Evolutionary conservation across 2,329 filamentous ascomycete species (phyloP), one percentile per base, ranked within the genome.

Genomic region (Madurella mycetomatis): DNA sequence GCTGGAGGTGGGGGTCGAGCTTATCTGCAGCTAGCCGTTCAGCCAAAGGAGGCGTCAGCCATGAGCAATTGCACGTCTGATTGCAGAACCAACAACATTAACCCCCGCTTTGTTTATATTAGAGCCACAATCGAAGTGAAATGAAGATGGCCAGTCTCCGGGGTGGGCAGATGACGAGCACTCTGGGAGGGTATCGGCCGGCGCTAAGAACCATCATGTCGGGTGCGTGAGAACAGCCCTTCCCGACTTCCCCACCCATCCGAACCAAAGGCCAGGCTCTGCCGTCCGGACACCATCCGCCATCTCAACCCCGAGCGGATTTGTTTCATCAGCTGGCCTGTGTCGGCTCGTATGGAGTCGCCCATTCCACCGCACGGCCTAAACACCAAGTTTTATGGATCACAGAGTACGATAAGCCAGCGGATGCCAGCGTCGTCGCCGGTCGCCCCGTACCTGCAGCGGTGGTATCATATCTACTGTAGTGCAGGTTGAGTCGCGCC

Each of bases 141-240:
- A 49, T 47, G 47, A 43, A 37, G 32, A 11, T 49, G 17, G n/a
- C 46, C 18, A 40, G 18, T 41, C 31, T 40, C 11, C 44, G 13
- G 31, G 18, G 41, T n/a, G 9, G 16, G 17, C 49, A 55, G 47
- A 25, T 49, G 41, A 54, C 19, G 5, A 41, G 34, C 47, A 18
- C 25, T 41, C 41, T 41, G 13, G 51, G 30, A 52, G 44, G 48
- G 54, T 59, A 17, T 15, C 55, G 34, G 25, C 48, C 41, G 43
- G 58, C 55, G 58, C 58, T 58, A 56, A 48, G 58, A 51, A 58
- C 55, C 58, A 56, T 15, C 43, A 17, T 53, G 55, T 49, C 58
- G 58, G 58, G 55, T 57, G n/a, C 49, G 42, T 49, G 34, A 37
- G 34, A 25, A 25, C 25, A 25, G 25, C 7, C 25, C 55, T 58